Percentiles rank a stretch among this genome's conserved stretches.
phyloP scores from a whole-genome alignment of 2,329 filamentous ascomycete species.

The Exophiala phaeomuriformis region DNA sequence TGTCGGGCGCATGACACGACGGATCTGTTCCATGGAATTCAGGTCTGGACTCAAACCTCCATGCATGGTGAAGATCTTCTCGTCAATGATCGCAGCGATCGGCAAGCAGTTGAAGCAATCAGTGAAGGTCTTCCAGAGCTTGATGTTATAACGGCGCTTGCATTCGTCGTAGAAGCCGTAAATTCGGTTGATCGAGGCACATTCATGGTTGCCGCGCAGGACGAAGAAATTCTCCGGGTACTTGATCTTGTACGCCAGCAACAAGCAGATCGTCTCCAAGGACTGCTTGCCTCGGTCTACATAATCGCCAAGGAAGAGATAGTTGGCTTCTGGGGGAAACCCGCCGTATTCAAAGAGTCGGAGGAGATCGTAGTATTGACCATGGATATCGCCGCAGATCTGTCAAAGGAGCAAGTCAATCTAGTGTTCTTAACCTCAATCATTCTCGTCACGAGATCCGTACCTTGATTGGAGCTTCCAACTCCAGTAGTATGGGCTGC shows the following conservation, averaged over 20 bases:
- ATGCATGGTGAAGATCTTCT: conserved; percentile 99
- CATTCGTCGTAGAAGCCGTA: conserved; percentile 99
- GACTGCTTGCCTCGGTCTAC: conserved; percentile 99
- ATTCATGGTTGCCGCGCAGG: conserved; percentile 96
- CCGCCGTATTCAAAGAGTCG: conserved; percentile 97
- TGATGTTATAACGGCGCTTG: conserved; percentile 98
- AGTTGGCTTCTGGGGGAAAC: conserved; percentile 97
- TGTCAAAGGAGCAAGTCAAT: conserved; percentile 36
- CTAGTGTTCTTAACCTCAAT: background rate
- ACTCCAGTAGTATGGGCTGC: conserved; percentile 92
- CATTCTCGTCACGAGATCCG: conserved; percentile 27
- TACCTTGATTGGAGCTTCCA: conserved; percentile 99
- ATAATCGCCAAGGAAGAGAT: conserved; percentile 98
- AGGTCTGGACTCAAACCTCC: conserved; percentile 93
- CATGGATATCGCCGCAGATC: conserved; percentile 99
- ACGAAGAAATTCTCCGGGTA: conserved; percentile 99
- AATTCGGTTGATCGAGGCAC: conserved; percentile 96
- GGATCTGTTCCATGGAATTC: conserved; percentile 99
- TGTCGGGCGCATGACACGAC: conserved; percentile 95
- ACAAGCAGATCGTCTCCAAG: conserved; percentile 92
- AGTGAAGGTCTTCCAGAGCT: conserved; percentile 99
- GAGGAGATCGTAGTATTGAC: conserved; percentile 96
- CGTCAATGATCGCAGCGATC: conserved; percentile 96
- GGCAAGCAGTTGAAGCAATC: conserved; percentile 99
- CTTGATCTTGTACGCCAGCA: conserved; percentile 99